Conservation (phyloP, 176 grass and related monocot species). For the Chloris gayana region DNA sequence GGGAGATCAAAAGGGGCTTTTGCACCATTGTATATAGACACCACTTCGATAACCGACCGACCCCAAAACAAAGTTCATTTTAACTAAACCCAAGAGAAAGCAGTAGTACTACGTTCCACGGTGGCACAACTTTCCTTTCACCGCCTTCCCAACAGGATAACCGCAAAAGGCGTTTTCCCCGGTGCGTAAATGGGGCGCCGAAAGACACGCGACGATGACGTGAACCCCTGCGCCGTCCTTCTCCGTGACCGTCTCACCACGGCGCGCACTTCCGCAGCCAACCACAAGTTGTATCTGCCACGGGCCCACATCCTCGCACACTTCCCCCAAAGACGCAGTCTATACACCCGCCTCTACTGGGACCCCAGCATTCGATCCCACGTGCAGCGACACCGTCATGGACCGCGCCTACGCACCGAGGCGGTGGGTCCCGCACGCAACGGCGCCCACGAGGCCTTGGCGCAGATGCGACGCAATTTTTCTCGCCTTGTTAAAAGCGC, state of each 20-base stretch:
- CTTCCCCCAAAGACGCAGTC: neutral
- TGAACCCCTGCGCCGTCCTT: too few species aligned
- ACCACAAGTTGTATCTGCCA: neutral
- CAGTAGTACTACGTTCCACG: neutral
- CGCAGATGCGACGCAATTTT: neutral
- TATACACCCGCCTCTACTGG: neutral
- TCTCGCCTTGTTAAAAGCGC: constrained; percentile 38
- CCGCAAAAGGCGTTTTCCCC: neutral
- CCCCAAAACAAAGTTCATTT: neutral
- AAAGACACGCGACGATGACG: too few species aligned
- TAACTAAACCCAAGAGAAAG: neutral
- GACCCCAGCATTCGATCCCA: neutral
- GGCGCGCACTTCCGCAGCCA: too few species aligned
- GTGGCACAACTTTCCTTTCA: neutral
- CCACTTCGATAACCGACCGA: neutral
- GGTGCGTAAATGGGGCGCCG: too few species aligned
- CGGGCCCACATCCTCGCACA: neutral
- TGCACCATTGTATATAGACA: neutral
- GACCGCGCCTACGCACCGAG: neutral
- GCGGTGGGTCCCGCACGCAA: neutral
- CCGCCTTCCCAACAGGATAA: neutral
- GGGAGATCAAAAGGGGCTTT: neutral
- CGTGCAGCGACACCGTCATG: neutral
- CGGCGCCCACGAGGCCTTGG: neutral
- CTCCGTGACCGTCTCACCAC: too few species aligned